Evolutionary conservation across 1,139 yeast species (phyloP).

Genomic region (Pichia inconspicua): DNA sequence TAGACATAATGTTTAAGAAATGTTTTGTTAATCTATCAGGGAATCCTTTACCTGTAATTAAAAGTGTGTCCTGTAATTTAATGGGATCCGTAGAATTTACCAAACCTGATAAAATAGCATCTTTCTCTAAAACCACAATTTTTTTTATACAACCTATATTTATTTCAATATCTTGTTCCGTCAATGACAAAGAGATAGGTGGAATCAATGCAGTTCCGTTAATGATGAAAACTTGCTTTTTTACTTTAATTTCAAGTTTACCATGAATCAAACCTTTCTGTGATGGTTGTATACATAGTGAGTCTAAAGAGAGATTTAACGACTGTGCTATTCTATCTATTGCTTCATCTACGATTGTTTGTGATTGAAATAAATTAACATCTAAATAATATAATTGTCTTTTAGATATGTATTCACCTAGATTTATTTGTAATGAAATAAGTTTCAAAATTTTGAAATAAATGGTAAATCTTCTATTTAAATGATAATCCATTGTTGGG

Average conservation of each 20-base stretch:
- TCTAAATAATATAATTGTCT: slow-evolving; percentile 64
- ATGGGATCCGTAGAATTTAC: slow-evolving; percentile 10
- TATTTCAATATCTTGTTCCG: slow-evolving; percentile 16
- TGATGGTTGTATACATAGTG: slow-evolving; percentile 41
- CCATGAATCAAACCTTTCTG: slow-evolving; percentile 52
- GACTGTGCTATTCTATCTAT: slow-evolving; percentile 30
- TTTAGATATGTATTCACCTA: slow-evolving; percentile 35
- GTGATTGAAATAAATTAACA: slow-evolving; percentile 46
- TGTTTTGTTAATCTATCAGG: slow-evolving; percentile 63
- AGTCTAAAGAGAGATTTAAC: slow-evolving; percentile 27
- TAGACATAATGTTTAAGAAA: slow-evolving; percentile 42
- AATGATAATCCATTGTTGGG: slow-evolving; percentile 15
- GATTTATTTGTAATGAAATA: slow-evolving; percentile 15
- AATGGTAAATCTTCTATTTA: slow-evolving; percentile 18
- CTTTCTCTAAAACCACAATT: slow-evolving; percentile 60
- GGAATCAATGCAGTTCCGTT: slow-evolving; percentile 25
- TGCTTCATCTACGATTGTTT: slow-evolving; percentile 36
- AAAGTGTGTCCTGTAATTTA: slow-evolving; percentile 18
- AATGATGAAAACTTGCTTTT: background rate
- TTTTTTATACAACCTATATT: slow-evolving; percentile 14
- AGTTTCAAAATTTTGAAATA: slow-evolving; percentile 20
- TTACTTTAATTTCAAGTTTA: background rate
- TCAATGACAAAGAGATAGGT: slow-evolving; percentile 14
- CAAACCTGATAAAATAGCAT: slow-evolving; percentile 28
- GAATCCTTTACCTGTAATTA: slow-evolving; percentile 62